Base-by-base conservation (phyloP, 2,329 filamentous ascomycete species). In the Aureobasidium sp. region DNA sequence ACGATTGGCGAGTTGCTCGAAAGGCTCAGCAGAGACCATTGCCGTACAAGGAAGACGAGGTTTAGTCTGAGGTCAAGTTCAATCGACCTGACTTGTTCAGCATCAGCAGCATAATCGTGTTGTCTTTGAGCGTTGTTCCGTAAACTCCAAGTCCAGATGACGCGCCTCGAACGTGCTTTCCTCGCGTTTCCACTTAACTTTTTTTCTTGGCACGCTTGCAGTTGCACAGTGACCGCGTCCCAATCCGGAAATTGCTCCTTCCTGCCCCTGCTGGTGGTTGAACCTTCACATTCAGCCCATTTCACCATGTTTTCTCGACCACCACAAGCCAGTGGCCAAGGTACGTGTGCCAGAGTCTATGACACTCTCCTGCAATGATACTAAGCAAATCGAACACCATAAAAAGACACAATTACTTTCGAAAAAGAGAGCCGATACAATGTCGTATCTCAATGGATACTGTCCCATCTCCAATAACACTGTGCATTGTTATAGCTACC, bases 1-100 rank as follows among this genome's bases (percentile, higher is more conserved):
- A 68, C 80, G 79, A 71, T 75, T 72, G 68, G 79, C 76, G 66
- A 82, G 72, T 66, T 73, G 73, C 62, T 78, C 74, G 67, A 82
- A 75, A 59, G 70, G 69, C 54, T 50, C 55, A 57, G 70, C 70
- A 67, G 67, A 72, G 68, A 73, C 72, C 73, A 75, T 75, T 69
- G 71, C 73, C 57, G 59, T 34, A 39, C 50, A 11, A 50, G 21
- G 3, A 27, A 32, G 9, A 25, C 3, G 10, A 27, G 21, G 29
- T 49, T 14, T 59, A 36, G 34, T 49, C 37, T 30, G 50, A 54
- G 25, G 34, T 49, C 44, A 32, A 34, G 14, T 41, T 59, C 27
- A 34, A 37, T 59, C 27, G 25, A 59, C 36, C 45, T 27, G 50
- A 25, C 44, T 50, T 25, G 25, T 49, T 29, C 54, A 29, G 21